phyloP scores from a whole-genome alignment of 176 grass and related monocot species.

The Carex cristatella region DNA sequence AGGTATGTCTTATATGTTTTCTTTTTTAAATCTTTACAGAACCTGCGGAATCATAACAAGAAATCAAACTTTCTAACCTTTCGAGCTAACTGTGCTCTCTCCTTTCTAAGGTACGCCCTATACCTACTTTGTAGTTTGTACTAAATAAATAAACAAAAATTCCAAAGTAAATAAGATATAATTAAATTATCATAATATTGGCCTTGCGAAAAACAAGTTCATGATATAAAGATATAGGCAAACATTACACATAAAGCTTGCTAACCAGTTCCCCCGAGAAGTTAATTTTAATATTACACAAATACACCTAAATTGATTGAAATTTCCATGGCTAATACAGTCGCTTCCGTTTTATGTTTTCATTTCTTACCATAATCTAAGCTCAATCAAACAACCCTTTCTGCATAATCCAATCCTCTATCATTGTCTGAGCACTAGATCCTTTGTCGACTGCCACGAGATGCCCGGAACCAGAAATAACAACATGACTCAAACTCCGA shows the following conservation, averaged over 20 bases:
- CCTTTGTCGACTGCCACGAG: slow-evolving; percentile 48
- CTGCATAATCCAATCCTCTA: slow-evolving; percentile 68
- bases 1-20: too few relatives aligned
- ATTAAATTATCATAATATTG: background rate
- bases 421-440: slow-evolving; percentile 48
- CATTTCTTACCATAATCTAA: background rate
- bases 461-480: slow-evolving; percentile 52
- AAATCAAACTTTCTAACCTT: too few relatives aligned
- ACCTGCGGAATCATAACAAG: too few relatives aligned
- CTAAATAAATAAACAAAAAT: background rate
- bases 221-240: background rate
- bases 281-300: background rate
- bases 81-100: too few relatives aligned
- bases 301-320: background rate
- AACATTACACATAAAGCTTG: background rate
- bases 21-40: too few relatives aligned
- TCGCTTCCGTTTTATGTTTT: too few relatives aligned
- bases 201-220: background rate
- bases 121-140: too few relatives aligned
- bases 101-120: too few relatives aligned
- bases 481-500: slow-evolving; percentile 31
- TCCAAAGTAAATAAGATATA: background rate
- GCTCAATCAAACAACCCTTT: slow-evolving; percentile 24
- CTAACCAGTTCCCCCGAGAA: background rate
- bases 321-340: too few relatives aligned